Conservation (phyloP, 2,329 filamentous ascomycete species). For the Aspergillus calidoustus region DNA sequence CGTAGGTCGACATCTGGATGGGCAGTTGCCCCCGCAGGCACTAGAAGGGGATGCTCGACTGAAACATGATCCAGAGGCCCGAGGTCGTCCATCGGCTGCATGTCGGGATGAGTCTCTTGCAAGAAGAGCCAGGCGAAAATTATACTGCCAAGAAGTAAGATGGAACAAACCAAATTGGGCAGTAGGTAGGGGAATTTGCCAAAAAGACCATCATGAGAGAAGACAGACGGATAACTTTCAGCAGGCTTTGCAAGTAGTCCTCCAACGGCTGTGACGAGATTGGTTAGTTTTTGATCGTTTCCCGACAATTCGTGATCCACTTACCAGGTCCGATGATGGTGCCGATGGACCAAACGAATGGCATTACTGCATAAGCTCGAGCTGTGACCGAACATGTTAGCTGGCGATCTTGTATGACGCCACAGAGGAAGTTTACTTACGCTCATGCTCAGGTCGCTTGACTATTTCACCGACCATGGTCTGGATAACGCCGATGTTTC, state of each 20-base stretch:
- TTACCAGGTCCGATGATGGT: conserved; percentile 77
- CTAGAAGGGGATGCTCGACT: conserved; percentile 74
- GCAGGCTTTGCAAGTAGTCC: conserved; percentile 83
- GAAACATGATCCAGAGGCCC: conserved; percentile 46
- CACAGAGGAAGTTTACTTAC: conserved; percentile 54
- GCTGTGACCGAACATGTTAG: conserved; percentile 52
- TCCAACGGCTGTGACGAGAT: conserved; percentile 65
- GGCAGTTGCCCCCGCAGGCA: conserved; percentile 74
- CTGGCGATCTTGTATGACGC: neutral
- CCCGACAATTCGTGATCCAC: conserved; percentile 5
- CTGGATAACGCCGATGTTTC: conserved; percentile 88
- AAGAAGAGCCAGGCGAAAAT: conserved; percentile 79
- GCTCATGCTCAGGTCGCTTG: conserved; percentile 81
- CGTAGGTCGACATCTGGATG: conserved; percentile 74
- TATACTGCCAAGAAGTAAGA: conserved; percentile 77
- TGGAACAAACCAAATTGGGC: conserved; percentile 83
- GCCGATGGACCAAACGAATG: conserved; percentile 89
- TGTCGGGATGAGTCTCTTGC: conserved; percentile 86
- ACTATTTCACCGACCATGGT: conserved; percentile 93
- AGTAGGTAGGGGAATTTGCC: conserved; percentile 82
- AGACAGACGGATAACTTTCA: conserved; percentile 71
- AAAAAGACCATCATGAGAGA: conserved; percentile 72
- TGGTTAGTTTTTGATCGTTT: conserved; percentile 18
- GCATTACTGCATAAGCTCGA: conserved; percentile 87
- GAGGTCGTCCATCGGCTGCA: conserved; percentile 60